Percentiles rank a stretch among this genome's conserved stretches.
phyloP scores from a whole-genome alignment of 2,329 filamentous ascomycete genomes.

The Neonectria neomacrospora region DNA sequence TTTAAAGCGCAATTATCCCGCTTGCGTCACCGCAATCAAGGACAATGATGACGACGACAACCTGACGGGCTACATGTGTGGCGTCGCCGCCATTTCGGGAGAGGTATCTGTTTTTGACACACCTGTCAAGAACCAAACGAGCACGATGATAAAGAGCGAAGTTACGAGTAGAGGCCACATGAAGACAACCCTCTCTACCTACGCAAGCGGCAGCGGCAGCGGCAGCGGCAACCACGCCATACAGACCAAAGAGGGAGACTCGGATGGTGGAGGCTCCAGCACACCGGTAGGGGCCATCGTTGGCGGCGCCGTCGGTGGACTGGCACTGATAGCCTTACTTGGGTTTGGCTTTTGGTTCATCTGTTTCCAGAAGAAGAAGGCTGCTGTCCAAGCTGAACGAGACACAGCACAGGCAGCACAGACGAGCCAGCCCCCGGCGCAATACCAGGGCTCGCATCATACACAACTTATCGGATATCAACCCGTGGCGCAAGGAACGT shows the following conservation, averaged over 20 bases:
- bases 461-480: neutral
- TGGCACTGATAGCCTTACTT: constrained; percentile 7
- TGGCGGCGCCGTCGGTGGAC: constrained; percentile 13
- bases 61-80: constrained; percentile 9
- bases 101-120: neutral
- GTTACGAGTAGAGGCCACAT: neutral
- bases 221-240: neutral
- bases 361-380: constrained; percentile 14
- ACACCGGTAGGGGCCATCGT: constrained; percentile 15
- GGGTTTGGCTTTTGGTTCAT: constrained; percentile 20
- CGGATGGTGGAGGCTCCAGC: neutral
- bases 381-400: constrained; percentile 7
- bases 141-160: neutral
- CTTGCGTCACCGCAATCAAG: constrained; percentile 14
- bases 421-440: neutral
- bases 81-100: neutral
- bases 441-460: neutral
- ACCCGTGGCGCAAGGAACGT: neutral
- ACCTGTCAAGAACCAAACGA: constrained; percentile 5
- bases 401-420: neutral
- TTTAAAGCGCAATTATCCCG: neutral
- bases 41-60: neutral
- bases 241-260: neutral
- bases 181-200: neutral
- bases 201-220: neutral